These are phyloP conservation scores for Plectranthus barbatus DNA, from an alignment of 257 asterid genomes.

Conservation along the genomic window DNA sequence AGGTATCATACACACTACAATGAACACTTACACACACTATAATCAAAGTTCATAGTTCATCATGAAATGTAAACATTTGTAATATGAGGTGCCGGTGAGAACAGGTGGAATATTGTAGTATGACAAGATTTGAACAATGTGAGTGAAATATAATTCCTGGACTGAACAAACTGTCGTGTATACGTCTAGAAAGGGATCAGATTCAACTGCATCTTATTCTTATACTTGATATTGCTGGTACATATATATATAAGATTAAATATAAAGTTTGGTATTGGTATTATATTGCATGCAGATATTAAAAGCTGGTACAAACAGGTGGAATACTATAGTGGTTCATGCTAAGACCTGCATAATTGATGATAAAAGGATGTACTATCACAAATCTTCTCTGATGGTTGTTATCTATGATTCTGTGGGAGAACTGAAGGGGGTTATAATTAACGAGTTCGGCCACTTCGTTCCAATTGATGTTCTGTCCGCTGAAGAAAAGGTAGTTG, in stretches of 20 bases:
- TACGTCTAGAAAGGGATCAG: background rate
- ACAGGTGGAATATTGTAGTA: too few relatives aligned
- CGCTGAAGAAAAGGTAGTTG: constrained; percentile 17
- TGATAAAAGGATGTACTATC: constrained; percentile 9
- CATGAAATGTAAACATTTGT: too few relatives aligned
- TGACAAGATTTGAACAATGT: background rate
- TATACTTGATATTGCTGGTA: too few relatives aligned
- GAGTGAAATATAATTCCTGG: background rate
- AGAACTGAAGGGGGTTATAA: too few relatives aligned
- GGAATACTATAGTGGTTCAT: too few relatives aligned
- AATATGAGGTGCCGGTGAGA: too few relatives aligned
- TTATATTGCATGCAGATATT: constrained; percentile 29
- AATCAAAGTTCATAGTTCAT: too few relatives aligned
- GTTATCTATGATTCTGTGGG: constrained; percentile 27
- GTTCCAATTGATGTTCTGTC: constrained; percentile 12
- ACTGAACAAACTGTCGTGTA: too few relatives aligned
- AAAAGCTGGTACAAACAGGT: background rate
- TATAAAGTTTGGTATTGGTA: background rate
- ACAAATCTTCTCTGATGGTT: background rate
- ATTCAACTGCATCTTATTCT: too few relatives aligned
- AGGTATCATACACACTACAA: too few relatives aligned
- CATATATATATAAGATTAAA: too few relatives aligned
- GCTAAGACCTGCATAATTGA: constrained; percentile 30
- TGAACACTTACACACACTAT: too few relatives aligned
- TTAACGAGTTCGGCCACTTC: constrained; percentile 11